phyloP scores from a whole-genome alignment of 176 grass and related monocot species.

The Canna indica region DNA sequence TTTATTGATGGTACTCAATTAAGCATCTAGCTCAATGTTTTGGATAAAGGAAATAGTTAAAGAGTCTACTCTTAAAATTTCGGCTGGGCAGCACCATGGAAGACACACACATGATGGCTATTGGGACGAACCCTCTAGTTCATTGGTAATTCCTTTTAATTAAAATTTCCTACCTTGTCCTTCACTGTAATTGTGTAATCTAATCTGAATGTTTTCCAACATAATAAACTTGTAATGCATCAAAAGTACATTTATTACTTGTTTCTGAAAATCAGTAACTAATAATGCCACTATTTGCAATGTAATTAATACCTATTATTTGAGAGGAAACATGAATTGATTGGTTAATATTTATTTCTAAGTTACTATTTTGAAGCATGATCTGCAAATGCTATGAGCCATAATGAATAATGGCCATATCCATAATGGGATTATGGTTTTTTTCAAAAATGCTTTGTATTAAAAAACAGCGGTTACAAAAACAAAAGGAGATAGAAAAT shows the following conservation, averaged over 20 bases:
- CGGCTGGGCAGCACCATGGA: slow-evolving; percentile 65
- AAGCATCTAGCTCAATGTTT: slow-evolving; percentile 31
- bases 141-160: slow-evolving; percentile 7
- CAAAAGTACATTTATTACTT: neutral
- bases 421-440: neutral
- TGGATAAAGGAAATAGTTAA: slow-evolving; percentile 72
- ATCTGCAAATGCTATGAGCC: neutral
- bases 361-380: neutral
- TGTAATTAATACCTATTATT: neutral
- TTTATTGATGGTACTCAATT: neutral
- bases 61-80: slow-evolving; percentile 63
- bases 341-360: neutral
- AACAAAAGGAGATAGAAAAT: no score
- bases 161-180: neutral
- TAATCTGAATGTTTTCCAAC: neutral
- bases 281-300: neutral
- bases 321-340: neutral
- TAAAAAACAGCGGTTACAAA: no score
- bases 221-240: neutral
- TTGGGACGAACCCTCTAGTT: slow-evolving; percentile 25
- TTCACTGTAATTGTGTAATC: slow-evolving; percentile 3
- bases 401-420: no score
- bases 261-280: neutral
- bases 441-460: no score
- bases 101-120: slow-evolving; percentile 24